phyloP scores from a whole-genome alignment of 2,329 filamentous ascomycete species.

The Penicillium concentricum region DNA sequence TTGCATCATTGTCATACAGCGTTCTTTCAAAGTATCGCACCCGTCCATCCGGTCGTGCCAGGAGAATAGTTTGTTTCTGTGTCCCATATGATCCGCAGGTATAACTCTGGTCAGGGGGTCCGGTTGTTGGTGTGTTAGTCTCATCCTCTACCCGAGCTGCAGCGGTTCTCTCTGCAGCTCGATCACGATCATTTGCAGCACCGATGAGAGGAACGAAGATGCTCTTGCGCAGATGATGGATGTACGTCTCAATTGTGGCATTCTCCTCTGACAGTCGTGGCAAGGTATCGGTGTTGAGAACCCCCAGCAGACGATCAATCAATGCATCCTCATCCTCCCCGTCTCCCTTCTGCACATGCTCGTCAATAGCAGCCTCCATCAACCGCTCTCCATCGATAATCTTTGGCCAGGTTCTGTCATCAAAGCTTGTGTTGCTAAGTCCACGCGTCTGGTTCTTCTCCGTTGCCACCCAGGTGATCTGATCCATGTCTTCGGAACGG shows the following conservation, averaged over 20 bases:
- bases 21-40: constrained; percentile 64
- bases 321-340: constrained; percentile 51
- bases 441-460: constrained; percentile 54
- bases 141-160: constrained; percentile 27
- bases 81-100: constrained; percentile 59
- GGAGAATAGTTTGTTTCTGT: constrained; percentile 62
- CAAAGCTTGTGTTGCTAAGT: constrained; percentile 61
- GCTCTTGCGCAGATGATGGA: constrained; percentile 57
- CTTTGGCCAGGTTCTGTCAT: constrained; percentile 62
- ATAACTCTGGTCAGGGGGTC: constrained; percentile 34
- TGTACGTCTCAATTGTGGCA: constrained; percentile 53
- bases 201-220: constrained; percentile 62
- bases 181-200: constrained; percentile 42
- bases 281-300: constrained; percentile 57
- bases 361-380: constrained; percentile 50
- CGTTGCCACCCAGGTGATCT: constrained; percentile 53
- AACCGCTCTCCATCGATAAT: constrained; percentile 57
- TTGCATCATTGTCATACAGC: constrained; percentile 55
- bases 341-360: constrained; percentile 39
- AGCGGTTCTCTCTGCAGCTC: constrained; percentile 37
- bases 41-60: constrained; percentile 56
- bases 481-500: constrained; percentile 53
- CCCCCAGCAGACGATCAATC: constrained; percentile 51
- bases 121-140: constrained; percentile 7
- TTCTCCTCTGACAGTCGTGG: constrained; percentile 51